Evolutionary conservation across 2,329 filamentous ascomycete genomes (phyloP).

Genomic region (Aspergillus amoenus): DNA sequence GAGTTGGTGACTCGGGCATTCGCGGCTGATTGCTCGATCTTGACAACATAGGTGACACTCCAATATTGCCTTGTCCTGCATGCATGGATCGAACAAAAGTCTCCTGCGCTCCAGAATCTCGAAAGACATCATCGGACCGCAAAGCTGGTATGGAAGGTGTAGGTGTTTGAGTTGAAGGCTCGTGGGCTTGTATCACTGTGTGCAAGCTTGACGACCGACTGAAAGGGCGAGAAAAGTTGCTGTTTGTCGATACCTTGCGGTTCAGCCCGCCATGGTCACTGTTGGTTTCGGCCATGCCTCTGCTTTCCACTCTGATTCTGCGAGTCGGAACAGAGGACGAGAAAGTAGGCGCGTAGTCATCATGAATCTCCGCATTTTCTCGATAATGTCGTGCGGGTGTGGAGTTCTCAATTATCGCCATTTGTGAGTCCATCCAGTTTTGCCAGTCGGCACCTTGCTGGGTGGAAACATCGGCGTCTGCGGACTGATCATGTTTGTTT

Average conservation of each 20-base stretch:
- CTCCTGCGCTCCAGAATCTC: background rate
- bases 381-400: constrained; percentile 35
- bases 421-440: constrained; percentile 38
- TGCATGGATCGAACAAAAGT: constrained; percentile 2
- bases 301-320: background rate
- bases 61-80: constrained; percentile 1
- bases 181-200: constrained; percentile 18
- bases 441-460: constrained; percentile 37
- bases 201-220: constrained; percentile 33
- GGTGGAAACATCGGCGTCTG: constrained; percentile 1
- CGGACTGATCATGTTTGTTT: constrained; percentile 15
- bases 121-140: background rate
- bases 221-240: constrained; percentile 40
- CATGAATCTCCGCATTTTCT: constrained; percentile 40
- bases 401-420: constrained; percentile 31
- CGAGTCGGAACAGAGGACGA: background rate
- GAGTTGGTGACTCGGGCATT: constrained; percentile 32
- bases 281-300: background rate
- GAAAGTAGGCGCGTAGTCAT: constrained; percentile 22
- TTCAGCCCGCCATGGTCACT: background rate
- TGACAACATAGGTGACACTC: constrained; percentile 25
- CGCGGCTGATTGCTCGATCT: constrained; percentile 22
- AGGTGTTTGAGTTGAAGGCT: background rate
- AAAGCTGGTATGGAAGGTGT: constrained; percentile 5
- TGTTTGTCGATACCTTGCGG: constrained; percentile 17